Evolutionary conservation across 768 basidiomycete species (phyloP), one percentile per base, ranked within the genome.

Genomic region (Kwoniella sp.): DNA sequence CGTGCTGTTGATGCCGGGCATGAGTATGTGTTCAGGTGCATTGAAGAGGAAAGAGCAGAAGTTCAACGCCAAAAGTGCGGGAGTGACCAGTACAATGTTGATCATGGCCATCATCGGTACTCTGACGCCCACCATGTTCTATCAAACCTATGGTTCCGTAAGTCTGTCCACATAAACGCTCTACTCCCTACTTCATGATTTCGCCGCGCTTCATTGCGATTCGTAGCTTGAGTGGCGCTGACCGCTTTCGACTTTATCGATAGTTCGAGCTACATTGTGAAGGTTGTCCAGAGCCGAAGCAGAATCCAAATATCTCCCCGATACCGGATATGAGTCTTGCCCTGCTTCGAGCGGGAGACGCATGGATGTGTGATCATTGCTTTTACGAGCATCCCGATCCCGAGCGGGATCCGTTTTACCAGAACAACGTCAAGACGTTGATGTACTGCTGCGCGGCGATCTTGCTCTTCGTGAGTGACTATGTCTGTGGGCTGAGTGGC

Each of bases 51-150:
- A 99, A 82, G 96, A 99, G 81, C 92, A 94, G 79, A 91, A 88
- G 72, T 99, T 99, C 84, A 99, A 99, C 75, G 96, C 96, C n/a
- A 97, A 92, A 84, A 93, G 91, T 74, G 96, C 96, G 5, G 92
- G 96, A 38, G 96, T 99, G 17, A 99, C 96, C 0, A 96, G 93
- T 79, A 96, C 96, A 84, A 95, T 99, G 92, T 81, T 99, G 79
- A 98, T 99, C 82, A 98, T 98, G 95, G 96, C 96, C 13, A 92
- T 99, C 79, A 95, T 99, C 67, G 96, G 96, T 13, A 92, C 91
- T 1, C 83, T 99, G 63, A 87, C 93, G 0, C 96, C 96, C 1
- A 98, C 96, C 0, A 79, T 99, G 76, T 99, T 99, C 81, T 99
- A 99, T 82, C 94, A 98, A 81, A 93, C 90, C 11, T 99, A 95